These are phyloP conservation scores for Capsicum rhomboideum DNA, from an alignment of 257 asterid genomes.

Conservation along the genomic window DNA sequence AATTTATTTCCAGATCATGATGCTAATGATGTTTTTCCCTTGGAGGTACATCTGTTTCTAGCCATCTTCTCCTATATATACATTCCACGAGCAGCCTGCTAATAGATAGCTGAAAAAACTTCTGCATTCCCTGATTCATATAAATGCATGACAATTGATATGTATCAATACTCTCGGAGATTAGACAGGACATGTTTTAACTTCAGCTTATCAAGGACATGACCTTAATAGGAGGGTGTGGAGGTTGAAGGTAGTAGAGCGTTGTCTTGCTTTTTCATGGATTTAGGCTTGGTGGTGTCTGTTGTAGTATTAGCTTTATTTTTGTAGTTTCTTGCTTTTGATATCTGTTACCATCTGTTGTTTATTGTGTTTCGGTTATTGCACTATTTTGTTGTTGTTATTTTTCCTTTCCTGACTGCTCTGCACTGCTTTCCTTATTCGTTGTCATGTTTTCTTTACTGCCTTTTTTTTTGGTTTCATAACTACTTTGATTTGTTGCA, in stretches of 20 bases:
- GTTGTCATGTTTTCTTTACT: not conserved
- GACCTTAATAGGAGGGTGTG: not conserved
- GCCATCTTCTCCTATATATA: too few species aligned
- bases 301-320: not conserved
- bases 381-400: not conserved
- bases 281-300: not conserved
- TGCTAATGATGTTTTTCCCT: not conserved
- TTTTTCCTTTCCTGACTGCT: not conserved
- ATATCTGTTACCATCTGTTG: not conserved
- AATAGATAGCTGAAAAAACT: too few species aligned
- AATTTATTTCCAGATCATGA: conserved; percentile 1
- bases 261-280: not conserved
- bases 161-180: not conserved
- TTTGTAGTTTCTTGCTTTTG: not conserved
- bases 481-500: not conserved
- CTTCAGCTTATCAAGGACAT: not conserved
- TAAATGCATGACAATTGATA: not conserved
- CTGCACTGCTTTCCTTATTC: not conserved
- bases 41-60: conserved; percentile 6
- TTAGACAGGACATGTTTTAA: not conserved
- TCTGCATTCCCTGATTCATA: too few species aligned
- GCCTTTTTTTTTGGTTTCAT: not conserved
- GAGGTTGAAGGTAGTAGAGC: not conserved
- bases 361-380: not conserved
- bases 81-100: too few species aligned